Percentiles rank a stretch among this genome's conserved stretches.
Evolutionary conservation across 2,329 filamentous ascomycete species (phyloP).

Genomic region (Aureobasidium mangrovei): DNA sequence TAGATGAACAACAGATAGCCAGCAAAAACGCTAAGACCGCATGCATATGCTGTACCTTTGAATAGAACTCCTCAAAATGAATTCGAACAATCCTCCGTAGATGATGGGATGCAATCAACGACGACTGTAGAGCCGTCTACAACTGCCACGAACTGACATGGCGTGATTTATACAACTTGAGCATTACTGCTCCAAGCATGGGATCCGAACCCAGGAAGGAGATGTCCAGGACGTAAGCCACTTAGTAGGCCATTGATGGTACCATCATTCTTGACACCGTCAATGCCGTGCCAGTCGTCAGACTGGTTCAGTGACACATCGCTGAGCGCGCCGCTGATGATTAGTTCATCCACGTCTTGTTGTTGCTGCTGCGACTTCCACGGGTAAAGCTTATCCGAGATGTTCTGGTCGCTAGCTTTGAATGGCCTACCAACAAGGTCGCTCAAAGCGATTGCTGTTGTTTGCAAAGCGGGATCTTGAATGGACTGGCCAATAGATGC

Average conservation of each 20-base stretch:
- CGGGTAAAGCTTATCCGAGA: not conserved
- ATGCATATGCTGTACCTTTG: too few relatives aligned
- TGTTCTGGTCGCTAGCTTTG: not conserved
- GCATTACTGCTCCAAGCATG: not conserved
- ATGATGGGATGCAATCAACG: too few relatives aligned
- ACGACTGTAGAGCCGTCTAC: too few relatives aligned
- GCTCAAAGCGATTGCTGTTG: not conserved
- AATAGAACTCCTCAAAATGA: too few relatives aligned
- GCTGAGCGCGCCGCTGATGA: not conserved
- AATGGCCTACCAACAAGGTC: constrained; percentile 3
- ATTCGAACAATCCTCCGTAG: too few relatives aligned
- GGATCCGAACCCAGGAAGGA: not conserved
- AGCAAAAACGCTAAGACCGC: too few relatives aligned
- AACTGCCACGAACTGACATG: too few relatives aligned
- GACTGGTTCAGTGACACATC: not conserved
- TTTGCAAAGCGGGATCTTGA: not conserved
- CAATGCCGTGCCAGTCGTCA: constrained; percentile 2
- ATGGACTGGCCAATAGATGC: not conserved
- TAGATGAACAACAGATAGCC: too few relatives aligned
- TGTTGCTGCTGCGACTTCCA: not conserved
- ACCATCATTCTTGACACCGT: constrained; percentile 8
- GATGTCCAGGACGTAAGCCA: not conserved
- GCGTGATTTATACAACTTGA: not conserved
- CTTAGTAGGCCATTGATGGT: constrained; percentile 7
- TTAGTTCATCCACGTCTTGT: not conserved